A percentile compares a stretch with the other conserved stretches of the same genome.
Evolutionary conservation across 2,329 filamentous ascomycete genomes (phyloP).

Genomic region (Esteya vermicola): DNA sequence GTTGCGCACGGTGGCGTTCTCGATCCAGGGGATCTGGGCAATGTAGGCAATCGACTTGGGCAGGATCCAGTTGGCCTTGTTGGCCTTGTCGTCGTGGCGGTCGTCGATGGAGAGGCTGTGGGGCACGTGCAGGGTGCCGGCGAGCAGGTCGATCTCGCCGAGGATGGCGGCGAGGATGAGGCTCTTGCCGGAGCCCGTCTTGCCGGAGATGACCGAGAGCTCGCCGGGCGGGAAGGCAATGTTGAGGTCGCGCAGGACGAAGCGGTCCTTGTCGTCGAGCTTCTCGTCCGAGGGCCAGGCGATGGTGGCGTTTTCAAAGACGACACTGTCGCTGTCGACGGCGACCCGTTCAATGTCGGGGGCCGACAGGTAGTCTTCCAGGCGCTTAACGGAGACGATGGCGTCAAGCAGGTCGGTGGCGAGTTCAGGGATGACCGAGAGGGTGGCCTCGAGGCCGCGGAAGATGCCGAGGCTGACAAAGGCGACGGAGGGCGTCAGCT

Average conservation of each 20-base stretch:
- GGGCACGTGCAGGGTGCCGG: conserved; percentile 45
- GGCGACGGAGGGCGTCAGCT: conserved; percentile 56
- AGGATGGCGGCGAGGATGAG: conserved; percentile 59
- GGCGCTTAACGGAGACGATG: conserved; percentile 56
- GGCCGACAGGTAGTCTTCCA: conserved; percentile 55
- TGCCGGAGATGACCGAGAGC: conserved; percentile 61
- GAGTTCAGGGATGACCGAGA: conserved; percentile 59
- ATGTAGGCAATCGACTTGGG: conserved; percentile 59
- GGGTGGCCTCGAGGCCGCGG: conserved; percentile 54
- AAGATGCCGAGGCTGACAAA: conserved; percentile 70
- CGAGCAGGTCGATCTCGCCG: conserved; percentile 58
- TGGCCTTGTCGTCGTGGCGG: conserved; percentile 49
- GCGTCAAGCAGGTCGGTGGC: conserved; percentile 58
- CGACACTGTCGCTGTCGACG: conserved; percentile 41
- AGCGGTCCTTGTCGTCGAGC: conserved; percentile 41
- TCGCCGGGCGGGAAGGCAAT: conserved; percentile 54
- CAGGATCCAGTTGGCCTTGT: conserved; percentile 52
- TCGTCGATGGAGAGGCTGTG: conserved; percentile 33
- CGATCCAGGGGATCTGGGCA: conserved; percentile 72
- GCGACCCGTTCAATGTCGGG: conserved; percentile 47
- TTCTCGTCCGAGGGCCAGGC: conserved; percentile 60
- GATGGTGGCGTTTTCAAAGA: conserved; percentile 53
- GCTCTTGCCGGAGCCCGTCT: conserved; percentile 67
- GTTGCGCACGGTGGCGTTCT: conserved; percentile 64
- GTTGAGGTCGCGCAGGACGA: conserved; percentile 50